Conservation (phyloP, 305 asterid genomes). For the Withania somnifera region DNA sequence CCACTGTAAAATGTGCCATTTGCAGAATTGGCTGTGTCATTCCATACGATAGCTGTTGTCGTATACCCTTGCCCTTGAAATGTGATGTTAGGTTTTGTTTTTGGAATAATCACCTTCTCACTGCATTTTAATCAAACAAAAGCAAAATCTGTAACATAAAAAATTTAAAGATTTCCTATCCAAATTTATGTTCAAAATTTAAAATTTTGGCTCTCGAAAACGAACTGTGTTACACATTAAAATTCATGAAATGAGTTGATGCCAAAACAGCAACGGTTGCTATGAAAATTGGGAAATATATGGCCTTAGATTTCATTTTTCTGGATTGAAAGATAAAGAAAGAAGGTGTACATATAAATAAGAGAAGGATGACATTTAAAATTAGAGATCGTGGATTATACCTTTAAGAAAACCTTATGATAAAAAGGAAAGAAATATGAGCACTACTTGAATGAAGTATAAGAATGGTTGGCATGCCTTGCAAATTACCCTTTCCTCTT, state of each 20-base stretch:
- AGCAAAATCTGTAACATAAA: no score
- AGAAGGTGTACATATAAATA: neutral
- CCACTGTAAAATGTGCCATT: constrained; percentile 78
- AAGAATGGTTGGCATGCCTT: constrained; percentile 43
- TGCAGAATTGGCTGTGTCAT: constrained; percentile 77
- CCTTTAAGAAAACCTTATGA: constrained; percentile 10
- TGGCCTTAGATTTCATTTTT: constrained; percentile 31
- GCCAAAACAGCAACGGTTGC: constrained; percentile 37
- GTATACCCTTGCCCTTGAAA: constrained; percentile 91
- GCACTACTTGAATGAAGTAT: constrained; percentile 20
- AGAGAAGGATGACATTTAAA: neutral
- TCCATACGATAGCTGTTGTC: constrained; percentile 76
- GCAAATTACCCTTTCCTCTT: constrained; percentile 49
- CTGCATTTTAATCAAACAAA: constrained; percentile 19
- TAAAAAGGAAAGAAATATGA: neutral
- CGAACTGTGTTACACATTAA: no score
- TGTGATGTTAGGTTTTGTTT: constrained; percentile 59
- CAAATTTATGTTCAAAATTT: no score
- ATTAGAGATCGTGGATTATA: constrained; percentile 2
- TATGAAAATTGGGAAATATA: constrained; percentile 27
- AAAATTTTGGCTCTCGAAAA: no score
- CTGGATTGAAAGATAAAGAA: neutral
- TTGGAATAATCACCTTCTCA: constrained; percentile 65
- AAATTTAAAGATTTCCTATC: no score
- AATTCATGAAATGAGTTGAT: constrained; percentile 20